Percentiles rank a stretch among this genome's conserved stretches.
phyloP scores from a whole-genome alignment of 2,329 filamentous ascomycete genomes.

The Tolypocladium amazonense region DNA sequence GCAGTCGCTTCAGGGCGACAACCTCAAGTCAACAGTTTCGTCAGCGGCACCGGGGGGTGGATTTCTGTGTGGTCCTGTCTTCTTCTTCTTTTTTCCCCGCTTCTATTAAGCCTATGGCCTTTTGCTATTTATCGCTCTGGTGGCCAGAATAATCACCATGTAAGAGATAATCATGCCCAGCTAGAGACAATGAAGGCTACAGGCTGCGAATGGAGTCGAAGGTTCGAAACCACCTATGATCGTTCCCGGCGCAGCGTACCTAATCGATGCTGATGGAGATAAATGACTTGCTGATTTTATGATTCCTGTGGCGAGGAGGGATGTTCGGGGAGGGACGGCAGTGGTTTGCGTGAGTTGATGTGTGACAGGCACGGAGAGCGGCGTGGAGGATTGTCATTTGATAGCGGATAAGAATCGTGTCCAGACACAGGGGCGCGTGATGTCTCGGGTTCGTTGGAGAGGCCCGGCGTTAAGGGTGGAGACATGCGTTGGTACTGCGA shows the following conservation, averaged over 20 bases:
- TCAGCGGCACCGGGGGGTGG: neutral
- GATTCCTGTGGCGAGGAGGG: constrained; percentile 2
- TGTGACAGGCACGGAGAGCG: constrained; percentile 3
- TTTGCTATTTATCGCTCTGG: constrained; percentile 8
- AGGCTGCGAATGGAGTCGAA: neutral
- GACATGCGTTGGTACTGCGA: constrained; percentile 14
- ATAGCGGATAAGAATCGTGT: neutral
- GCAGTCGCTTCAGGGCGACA: neutral
- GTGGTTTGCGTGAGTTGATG: constrained; percentile 25
- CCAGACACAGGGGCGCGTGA: constrained; percentile 2
- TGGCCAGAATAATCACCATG: constrained; percentile 5
- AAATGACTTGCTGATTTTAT: neutral
- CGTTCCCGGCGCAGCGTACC: neutral
- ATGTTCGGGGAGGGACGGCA: constrained; percentile 19
- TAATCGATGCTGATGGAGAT: neutral
- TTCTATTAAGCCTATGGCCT: neutral
- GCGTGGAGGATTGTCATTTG: neutral
- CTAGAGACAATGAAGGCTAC: constrained; percentile 2
- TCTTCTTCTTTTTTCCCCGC: neutral
- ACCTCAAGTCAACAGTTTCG: neutral
- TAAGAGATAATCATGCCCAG: constrained; percentile 5
- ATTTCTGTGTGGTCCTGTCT: neutral
- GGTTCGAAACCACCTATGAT: neutral
- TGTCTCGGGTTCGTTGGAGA: constrained; percentile 6
- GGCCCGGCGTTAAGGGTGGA: constrained; percentile 13